Conservation (phyloP, 345 rosid species). For the Dimocarpus longan region DNA sequence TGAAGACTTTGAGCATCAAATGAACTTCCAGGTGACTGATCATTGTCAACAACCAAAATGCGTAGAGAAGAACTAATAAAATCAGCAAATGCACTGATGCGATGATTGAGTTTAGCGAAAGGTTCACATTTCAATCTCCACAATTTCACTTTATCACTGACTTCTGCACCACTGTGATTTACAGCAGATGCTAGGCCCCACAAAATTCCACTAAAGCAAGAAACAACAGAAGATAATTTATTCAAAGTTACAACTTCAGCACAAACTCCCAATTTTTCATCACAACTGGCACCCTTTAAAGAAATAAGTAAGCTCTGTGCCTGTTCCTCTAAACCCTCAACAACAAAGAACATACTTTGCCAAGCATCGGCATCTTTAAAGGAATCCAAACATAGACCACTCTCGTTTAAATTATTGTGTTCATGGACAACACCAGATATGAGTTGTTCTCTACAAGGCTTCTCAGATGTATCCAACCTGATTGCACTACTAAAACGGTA, state of each 20-base stretch:
- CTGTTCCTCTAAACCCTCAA: conserved; percentile 63
- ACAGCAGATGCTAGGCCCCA: conserved; percentile 82
- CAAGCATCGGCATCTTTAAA: conserved; percentile 40
- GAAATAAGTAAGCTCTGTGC: conserved; percentile 44
- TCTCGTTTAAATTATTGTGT: conserved; percentile 20
- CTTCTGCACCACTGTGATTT: conserved; percentile 39
- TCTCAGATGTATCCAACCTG: conserved; percentile 15
- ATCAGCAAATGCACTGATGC: conserved; percentile 44
- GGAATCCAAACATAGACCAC: conserved; percentile 28
- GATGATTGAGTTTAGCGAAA: conserved; percentile 39
- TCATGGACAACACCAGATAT: conserved; percentile 30
- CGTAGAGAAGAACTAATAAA: conserved; percentile 42
- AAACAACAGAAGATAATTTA: conserved; percentile 49
- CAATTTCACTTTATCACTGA: conserved; percentile 38
- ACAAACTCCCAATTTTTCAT: conserved; percentile 31
- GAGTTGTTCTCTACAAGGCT: conserved; percentile 29
- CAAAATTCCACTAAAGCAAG: conserved; percentile 76
- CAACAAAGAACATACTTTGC: conserved; percentile 39
- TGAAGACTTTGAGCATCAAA: conserved; percentile 30
- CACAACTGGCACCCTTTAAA: conserved; percentile 40
- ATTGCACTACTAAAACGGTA: conserved; percentile 42
- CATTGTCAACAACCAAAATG: conserved; percentile 43
- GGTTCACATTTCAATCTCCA: conserved; percentile 42
- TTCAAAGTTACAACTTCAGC: conserved; percentile 38
- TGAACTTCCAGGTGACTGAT: conserved; percentile 29